Base-by-base conservation (phyloP, 352 stramenopile species). In the Pythium phragmitis region DNA sequence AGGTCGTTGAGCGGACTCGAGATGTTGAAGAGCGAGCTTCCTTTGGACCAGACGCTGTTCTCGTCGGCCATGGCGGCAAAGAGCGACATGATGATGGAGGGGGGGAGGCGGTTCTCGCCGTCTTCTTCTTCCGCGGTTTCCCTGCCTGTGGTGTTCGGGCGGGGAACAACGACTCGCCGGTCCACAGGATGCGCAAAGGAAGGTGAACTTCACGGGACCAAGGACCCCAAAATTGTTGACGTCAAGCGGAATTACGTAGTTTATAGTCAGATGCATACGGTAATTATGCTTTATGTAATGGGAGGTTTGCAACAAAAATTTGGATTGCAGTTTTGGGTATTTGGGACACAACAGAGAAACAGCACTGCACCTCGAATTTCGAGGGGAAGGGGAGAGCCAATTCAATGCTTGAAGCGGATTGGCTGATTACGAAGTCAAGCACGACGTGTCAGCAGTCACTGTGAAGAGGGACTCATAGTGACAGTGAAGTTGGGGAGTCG, bases 1-100 rank as follows among this genome's bases (percentile, higher is more conserved):
- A 99, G 72, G 62, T 99, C 96, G 59, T 98, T 97, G 14, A 99
- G 72, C 28, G 96, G 93, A 59, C 91, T 96, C n/a, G 86, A 91
- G 68, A 95, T 90, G 73, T 92, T 93, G 70, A 95, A 95, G 60
- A 95, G 81, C 67, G 86, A 91, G 45, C 79, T 89, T 60, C 82
- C 81, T 57, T 91, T 89, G 51, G 82, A 80, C 86, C 86, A 95
- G 47, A 93, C 82, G 72, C 82, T 92, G 72, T 72, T 75, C 30
- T 90, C 84, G 68, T 95, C 84, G 26, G 74, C 70, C 81, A 91
- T 89, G 60, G 86, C 78, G 52, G 84, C 87, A 69, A 93, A 95
- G 58, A 95, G 78, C 58, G 85, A 94, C 85, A 94, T 94, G 41
- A 16, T 58, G 45, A 39, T 39, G 7, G 34, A 39, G 34, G 11